These are phyloP conservation scores for Schrenkiella parvula DNA, from an alignment of 345 rosid genomes.

Conservation along the genomic window DNA sequence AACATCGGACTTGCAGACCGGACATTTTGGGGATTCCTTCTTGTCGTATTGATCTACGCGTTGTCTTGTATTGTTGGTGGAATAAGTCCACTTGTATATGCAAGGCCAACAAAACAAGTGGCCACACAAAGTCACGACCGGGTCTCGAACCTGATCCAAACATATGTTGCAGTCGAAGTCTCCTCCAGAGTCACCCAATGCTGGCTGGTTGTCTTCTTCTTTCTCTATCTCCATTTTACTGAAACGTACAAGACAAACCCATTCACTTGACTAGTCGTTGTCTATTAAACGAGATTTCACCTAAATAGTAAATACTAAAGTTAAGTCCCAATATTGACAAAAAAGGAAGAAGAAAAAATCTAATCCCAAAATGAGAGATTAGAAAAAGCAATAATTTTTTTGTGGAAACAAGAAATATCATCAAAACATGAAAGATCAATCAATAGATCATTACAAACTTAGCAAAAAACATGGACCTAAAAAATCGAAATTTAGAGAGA, in stretches of 20 bases:
- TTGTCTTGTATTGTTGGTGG: conserved; percentile 44
- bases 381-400: not conserved
- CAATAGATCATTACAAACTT: not conserved
- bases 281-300: not conserved
- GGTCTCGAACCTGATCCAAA: conserved; percentile 70
- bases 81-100: conserved; percentile 81
- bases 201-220: not conserved
- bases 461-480: too few relatives aligned
- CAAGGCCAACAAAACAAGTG: conserved; percentile 99
- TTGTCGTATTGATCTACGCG: conserved; percentile 16
- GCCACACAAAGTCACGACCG: conserved; percentile 91
- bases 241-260: not conserved
- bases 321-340: not conserved
- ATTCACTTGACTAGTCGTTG: conserved; percentile 13
- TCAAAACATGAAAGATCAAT: not conserved
- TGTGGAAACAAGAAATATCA: not conserved
- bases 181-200: conserved; percentile 33
- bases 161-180: conserved; percentile 93
- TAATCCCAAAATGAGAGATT: not conserved
- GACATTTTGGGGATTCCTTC: conserved; percentile 43
- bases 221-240: conserved; percentile 31
- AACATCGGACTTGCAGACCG: conserved; percentile 84
- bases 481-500: not conserved
- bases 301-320: conserved; percentile 8
- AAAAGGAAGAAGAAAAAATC: not conserved